Conservation (phyloP, 1,139 yeast species). For the Yamadazyma friedrichii region DNA sequence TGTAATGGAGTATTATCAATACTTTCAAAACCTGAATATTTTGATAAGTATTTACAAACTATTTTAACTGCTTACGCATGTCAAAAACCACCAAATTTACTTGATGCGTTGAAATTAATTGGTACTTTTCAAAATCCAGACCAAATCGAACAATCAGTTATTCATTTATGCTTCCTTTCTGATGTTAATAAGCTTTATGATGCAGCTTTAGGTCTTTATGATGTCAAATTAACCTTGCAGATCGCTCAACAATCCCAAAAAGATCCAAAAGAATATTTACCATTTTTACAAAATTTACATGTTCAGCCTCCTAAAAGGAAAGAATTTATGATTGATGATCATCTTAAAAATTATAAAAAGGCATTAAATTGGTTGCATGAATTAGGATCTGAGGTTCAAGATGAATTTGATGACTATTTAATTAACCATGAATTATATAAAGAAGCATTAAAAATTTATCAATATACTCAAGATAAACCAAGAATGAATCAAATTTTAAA, state of each 20-base stretch:
- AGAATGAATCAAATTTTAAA: conserved; percentile 56
- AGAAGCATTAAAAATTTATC: conserved; percentile 62
- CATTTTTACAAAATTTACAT: conserved; percentile 81
- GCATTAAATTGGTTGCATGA: conserved; percentile 69
- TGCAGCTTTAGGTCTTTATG: conserved; percentile 79
- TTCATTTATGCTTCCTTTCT: conserved; percentile 85
- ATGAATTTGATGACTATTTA: conserved; percentile 69
- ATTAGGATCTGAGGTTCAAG: conserved; percentile 45
- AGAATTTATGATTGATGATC: conserved; percentile 76
- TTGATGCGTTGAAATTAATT: conserved; percentile 67
- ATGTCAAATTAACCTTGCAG: conserved; percentile 72
- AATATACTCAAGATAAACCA: conserved; percentile 45
- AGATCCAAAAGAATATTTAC: conserved; percentile 96
- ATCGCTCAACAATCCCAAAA: conserved; percentile 96
- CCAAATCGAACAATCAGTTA: conserved; percentile 62
- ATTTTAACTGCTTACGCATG: conserved; percentile 91
- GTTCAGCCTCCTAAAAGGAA: conserved; percentile 65
- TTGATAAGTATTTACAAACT: conserved; percentile 65
- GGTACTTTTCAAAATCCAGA: conserved; percentile 45
- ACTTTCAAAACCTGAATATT: conserved; percentile 51
- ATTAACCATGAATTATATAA: conserved; percentile 73
- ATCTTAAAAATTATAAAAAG: conserved; percentile 61
- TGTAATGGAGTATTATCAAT: conserved; percentile 69
- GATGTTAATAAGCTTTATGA: conserved; percentile 83
- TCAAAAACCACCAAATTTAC: conserved; percentile 82